These are phyloP conservation scores for Podospora fimiseda DNA, from an alignment of 495 filamentous ascomycete species.

Conservation along the genomic window DNA sequence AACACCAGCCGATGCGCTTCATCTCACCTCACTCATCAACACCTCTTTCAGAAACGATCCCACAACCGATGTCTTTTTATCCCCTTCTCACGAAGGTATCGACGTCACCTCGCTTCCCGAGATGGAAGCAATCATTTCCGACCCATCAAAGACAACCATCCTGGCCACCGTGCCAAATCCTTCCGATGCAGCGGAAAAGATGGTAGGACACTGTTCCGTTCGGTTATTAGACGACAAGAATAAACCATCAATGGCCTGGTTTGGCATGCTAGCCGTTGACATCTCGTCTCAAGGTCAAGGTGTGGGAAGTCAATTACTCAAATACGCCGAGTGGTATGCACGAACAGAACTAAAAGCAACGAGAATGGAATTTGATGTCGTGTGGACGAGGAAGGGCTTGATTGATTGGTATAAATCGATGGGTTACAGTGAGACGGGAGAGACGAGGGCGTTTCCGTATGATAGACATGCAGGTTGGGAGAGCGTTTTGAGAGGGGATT, in stretches of 20 bases:
- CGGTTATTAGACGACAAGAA: neutral
- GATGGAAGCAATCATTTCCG: neutral
- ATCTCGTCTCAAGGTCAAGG: neutral
- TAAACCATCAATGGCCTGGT: neutral
- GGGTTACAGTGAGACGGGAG: neutral
- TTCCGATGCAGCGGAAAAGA: no score
- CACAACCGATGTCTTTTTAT: neutral
- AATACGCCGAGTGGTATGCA: neutral
- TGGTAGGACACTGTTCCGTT: neutral
- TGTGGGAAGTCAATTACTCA: neutral
- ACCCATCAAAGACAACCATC: neutral
- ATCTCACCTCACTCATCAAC: neutral
- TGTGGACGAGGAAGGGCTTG: neutral
- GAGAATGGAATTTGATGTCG: neutral
- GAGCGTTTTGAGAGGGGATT: neutral
- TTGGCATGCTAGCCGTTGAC: neutral
- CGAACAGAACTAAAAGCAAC: neutral
- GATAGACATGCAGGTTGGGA: neutral
- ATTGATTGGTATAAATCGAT: neutral
- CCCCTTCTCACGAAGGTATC: neutral
- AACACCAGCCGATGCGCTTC: neutral
- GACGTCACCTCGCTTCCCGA: neutral
- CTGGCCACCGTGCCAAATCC: neutral
- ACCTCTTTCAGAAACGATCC: neutral
- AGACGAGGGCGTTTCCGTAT: neutral